phyloP scores from a whole-genome alignment of 164 flowering plant genomes.

The Aristolochia contorta region DNA sequence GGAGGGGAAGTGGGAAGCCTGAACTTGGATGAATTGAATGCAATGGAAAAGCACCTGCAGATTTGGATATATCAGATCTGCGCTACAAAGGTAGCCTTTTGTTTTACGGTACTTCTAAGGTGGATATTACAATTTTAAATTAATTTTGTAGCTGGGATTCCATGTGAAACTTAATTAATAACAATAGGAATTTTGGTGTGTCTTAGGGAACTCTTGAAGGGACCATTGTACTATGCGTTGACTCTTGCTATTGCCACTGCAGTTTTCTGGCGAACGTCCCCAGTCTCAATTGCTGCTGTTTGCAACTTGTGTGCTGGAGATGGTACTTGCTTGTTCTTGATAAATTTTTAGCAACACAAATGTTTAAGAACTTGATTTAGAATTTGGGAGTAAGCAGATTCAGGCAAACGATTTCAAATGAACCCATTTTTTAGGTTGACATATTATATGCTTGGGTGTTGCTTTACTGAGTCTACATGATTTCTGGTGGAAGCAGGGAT shows the following conservation, averaged over 20 bases:
- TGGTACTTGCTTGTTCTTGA: conserved; percentile 32
- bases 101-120: background rate
- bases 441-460: too few species aligned
- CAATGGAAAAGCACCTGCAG: conserved; percentile 68
- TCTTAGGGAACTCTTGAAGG: conserved; percentile 80
- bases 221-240: conserved; percentile 75
- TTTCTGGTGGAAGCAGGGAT: too few species aligned
- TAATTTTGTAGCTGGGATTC: too few species aligned
- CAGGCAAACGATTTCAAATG: too few species aligned
- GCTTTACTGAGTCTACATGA: too few species aligned
- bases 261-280: conserved; percentile 81
- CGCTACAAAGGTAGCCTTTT: conserved; percentile 45
- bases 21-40: conserved; percentile 52
- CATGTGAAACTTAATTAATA: background rate
- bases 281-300: conserved; percentile 59
- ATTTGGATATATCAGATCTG: conserved; percentile 58
- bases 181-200: background rate
- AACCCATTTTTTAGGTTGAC: too few species aligned
- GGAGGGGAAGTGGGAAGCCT: conserved; percentile 51
- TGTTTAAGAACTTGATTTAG: too few species aligned
- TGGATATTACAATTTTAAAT: too few species aligned
- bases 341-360: too few species aligned
- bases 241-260: conserved; percentile 52
- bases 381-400: too few species aligned
- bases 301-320: conserved; percentile 98